These are phyloP conservation scores for Platanthera zijinensis DNA, from an alignment of 106 monocot species.

Conservation along the genomic window DNA sequence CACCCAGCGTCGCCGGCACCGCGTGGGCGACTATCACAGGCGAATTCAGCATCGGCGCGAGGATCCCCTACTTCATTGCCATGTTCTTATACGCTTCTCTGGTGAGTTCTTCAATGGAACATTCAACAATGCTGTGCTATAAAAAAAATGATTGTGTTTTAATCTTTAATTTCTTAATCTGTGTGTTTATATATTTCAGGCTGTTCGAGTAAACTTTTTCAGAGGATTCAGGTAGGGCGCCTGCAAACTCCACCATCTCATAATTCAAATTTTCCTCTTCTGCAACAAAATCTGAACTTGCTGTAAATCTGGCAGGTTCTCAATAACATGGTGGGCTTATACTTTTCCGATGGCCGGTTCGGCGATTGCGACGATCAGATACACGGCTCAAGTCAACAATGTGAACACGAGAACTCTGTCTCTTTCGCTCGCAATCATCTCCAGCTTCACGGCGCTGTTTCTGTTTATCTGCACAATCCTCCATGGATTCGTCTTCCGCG, in stretches of 20 bases:
- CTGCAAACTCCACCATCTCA: not conserved
- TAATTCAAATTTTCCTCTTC: not conserved
- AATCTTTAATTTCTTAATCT: not conserved
- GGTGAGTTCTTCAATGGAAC: slow-evolving; percentile 2
- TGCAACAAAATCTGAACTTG: not conserved
- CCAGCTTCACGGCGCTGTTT: slow-evolving; percentile 48
- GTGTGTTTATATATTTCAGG: slow-evolving; percentile 26
- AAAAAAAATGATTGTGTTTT: not conserved
- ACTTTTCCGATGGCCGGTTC: slow-evolving; percentile 54
- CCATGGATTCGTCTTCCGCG: slow-evolving; percentile 60
- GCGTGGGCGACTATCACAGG: slow-evolving; percentile 18
- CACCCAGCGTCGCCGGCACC: slow-evolving; percentile 14
- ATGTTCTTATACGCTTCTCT: slow-evolving; percentile 22
- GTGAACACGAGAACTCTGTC: slow-evolving; percentile 26
- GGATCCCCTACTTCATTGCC: slow-evolving; percentile 16
- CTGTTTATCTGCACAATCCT: slow-evolving; percentile 50
- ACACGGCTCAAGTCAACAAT: slow-evolving; percentile 43
- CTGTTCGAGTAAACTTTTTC: slow-evolving; percentile 73
- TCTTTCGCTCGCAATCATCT: slow-evolving; percentile 38
- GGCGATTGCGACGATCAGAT: slow-evolving; percentile 52
- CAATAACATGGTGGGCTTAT: slow-evolving; percentile 67
- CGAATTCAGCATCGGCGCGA: slow-evolving; percentile 4
- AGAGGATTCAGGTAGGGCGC: slow-evolving; percentile 56
- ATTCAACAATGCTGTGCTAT: not conserved
- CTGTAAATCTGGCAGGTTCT: slow-evolving; percentile 22